A percentile compares a stretch with the other conserved stretches of the same genome.
Conservation (phyloP, 83 land plant species). For the Picea abies region DNA sequence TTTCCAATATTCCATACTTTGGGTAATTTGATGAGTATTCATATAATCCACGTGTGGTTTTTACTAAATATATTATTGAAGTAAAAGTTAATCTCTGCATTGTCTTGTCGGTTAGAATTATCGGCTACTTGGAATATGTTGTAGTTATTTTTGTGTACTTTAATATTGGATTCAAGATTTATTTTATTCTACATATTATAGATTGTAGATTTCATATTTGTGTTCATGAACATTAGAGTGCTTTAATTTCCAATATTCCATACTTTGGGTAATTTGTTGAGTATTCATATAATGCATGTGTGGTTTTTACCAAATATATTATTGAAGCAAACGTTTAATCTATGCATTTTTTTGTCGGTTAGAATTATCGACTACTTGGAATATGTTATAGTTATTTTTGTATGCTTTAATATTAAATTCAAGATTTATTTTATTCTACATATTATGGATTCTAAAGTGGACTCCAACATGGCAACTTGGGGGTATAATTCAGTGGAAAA, state of each 20-base stretch:
- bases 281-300: too few relatives aligned
- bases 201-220: too few relatives aligned
- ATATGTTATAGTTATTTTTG: too few relatives aligned
- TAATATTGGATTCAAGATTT: background rate
- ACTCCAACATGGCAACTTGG: conserved; percentile 83
- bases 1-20: too few relatives aligned
- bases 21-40: too few relatives aligned
- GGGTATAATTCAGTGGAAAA: conserved; percentile 86
- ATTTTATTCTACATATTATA: conserved; percentile 64
- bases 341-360: too few relatives aligned
- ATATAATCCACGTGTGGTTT: background rate
- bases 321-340: background rate
- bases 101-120: background rate
- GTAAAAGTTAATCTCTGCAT: background rate
- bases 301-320: background rate
- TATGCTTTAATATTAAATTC: background rate
- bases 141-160: background rate
- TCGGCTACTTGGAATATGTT: too few relatives aligned
- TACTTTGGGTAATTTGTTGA: too few relatives aligned
- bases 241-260: too few relatives aligned
- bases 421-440: conserved; percentile 15
- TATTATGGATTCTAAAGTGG: conserved; percentile 99
- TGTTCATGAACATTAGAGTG: too few relatives aligned
- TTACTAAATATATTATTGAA: background rate
- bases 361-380: background rate